phyloP scores from a whole-genome alignment of 2,329 filamentous ascomycete genomes.

The Aquanectria penicillioides region DNA sequence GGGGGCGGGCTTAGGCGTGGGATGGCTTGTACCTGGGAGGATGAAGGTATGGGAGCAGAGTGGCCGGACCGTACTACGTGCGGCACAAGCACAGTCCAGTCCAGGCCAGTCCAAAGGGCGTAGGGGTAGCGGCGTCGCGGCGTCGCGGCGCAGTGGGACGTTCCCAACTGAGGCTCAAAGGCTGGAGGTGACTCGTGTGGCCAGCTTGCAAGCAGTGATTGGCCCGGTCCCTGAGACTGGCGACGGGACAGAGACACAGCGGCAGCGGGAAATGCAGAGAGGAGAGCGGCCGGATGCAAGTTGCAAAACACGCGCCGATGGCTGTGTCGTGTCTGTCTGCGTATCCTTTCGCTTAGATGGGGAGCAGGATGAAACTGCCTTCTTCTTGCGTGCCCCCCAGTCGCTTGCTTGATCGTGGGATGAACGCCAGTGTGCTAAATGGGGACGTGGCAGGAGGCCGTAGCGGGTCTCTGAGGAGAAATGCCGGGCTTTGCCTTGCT shows the following conservation, averaged over 20 bases:
- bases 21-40: constrained; percentile 9
- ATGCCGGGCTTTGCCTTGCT: constrained; percentile 15
- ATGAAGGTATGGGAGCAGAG: constrained; percentile 7
- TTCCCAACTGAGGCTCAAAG: constrained; percentile 41
- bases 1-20: too few relatives aligned
- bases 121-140: constrained; percentile 20
- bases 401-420: constrained; percentile 11
- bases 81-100: too few relatives aligned
- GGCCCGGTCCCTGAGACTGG: constrained; percentile 16
- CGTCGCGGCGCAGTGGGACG: constrained; percentile 36
- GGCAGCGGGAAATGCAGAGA: constrained; percentile 1
- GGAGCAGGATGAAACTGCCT: not conserved
- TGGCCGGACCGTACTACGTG: too few relatives aligned
- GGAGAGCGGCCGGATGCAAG: too few relatives aligned
- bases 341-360: too few relatives aligned
- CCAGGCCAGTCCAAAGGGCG: too few relatives aligned
- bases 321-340: too few relatives aligned
- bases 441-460: constrained; percentile 25
- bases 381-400: not conserved
- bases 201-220: constrained; percentile 41
- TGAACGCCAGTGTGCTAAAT: not conserved
- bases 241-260: not conserved
- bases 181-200: constrained; percentile 37
- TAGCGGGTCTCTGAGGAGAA: constrained; percentile 18
- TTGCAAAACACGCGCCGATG: too few relatives aligned